Base-by-base conservation (phyloP, 192 early-diverging fungal species). In the Backusella westeae region DNA sequence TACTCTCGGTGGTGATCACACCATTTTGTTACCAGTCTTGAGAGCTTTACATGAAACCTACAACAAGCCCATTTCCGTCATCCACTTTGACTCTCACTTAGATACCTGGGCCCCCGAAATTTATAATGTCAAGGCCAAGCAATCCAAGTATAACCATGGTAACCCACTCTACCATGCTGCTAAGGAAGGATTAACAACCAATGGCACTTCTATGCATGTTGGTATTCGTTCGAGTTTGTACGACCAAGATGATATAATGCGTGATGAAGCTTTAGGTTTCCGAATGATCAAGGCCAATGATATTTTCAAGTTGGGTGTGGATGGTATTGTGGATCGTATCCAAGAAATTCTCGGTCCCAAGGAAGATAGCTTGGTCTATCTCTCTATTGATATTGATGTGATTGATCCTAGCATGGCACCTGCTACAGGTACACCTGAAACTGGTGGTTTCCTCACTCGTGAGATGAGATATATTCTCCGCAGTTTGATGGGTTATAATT, bases 321-420 rank as follows among this genome's bases (percentile, higher is more conserved):
- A 84, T 32, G 83, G 83, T 26, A 83, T 84, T 29, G 74, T 81
- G 2, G 70, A 85, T 3, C 68, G 74, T 12, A 84, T 84, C 36
- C 52, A 80, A 21, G 74, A 85, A 41, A 67, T 82, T 6, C 26
- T 84, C 5, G 77, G 77, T 7, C 39, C 59, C 23, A 74, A 72
- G 38, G 66, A 80, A 2, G 78, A 80, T 29, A 69, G 68, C 7
- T 41, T 83, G 10, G 78, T 84, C 9, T 84, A 84, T 19, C 44
- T 84, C 1, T 84, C 83, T 0, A 82, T 84, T 70, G 83, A 84
- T 42, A 84, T 84, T 66, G 83, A 84, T 76, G 83, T 84, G 21
- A 69, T 84, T 76, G 83, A 84, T 63, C 83, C 83, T 8, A 77
- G 75, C 35, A 65, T 74, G 49, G 78, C 78, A 35, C 78, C 78